phyloP scores from a whole-genome alignment of 2,329 filamentous ascomycete species.

The Microascus cirrosus region DNA sequence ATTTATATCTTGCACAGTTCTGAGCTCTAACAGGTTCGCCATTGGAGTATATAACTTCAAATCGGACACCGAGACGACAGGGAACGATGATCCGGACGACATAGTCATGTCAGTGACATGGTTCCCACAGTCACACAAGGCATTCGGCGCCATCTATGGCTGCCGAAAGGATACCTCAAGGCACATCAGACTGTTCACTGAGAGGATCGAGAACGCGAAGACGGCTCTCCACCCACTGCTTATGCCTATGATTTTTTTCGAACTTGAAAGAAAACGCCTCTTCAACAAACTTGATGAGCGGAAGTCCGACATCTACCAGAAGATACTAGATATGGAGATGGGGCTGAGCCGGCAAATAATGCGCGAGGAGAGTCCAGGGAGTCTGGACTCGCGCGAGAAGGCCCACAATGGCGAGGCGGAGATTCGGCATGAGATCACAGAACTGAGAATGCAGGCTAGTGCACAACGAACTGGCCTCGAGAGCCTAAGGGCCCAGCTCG shows the following conservation, averaged over 20 bases:
- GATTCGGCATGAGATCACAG: not conserved
- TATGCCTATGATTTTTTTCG: constrained; percentile 9
- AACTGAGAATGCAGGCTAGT: constrained; percentile 11
- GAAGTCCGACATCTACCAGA: not conserved
- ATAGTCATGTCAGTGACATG: constrained; percentile 2
- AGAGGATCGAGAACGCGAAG: not conserved
- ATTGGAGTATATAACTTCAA: not conserved
- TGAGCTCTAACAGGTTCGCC: not conserved
- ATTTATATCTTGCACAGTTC: not conserved
- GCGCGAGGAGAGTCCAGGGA: not conserved
- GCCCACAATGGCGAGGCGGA: not conserved
- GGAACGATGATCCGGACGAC: not conserved
- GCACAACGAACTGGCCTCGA: constrained; percentile 9
- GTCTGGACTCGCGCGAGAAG: not conserved
- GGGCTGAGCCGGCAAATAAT: not conserved
- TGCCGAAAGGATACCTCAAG: not conserved
- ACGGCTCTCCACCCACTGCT: constrained; percentile 8
- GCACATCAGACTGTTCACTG: not conserved
- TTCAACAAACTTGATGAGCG: constrained; percentile 1
- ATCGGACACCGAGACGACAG: not conserved
- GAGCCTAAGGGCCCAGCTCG: constrained; percentile 11
- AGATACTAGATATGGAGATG: not conserved
- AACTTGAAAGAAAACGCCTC: constrained; percentile 10
- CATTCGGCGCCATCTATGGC: not conserved
- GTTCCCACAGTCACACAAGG: not conserved